Evolutionary conservation across 2,329 filamentous ascomycete genomes (phyloP).

Genomic region (Chlorencoelia australis): DNA sequence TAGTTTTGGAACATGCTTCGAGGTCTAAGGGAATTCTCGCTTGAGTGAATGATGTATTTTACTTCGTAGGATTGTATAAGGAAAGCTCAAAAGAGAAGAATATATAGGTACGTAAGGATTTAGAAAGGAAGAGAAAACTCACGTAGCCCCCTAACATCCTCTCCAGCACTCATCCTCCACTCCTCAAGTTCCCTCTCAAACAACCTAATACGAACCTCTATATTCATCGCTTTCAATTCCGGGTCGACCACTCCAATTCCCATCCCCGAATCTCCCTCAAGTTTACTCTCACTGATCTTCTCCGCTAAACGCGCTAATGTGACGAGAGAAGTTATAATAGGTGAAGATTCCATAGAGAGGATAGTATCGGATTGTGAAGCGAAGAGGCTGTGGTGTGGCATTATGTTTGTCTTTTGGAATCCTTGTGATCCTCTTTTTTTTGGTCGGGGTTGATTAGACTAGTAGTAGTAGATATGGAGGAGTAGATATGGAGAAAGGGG

Average conservation of each 20-base stretch:
- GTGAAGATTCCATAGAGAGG: slow-evolving; percentile 4
- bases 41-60: background rate
- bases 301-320: slow-evolving; percentile 17
- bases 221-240: slow-evolving; percentile 13
- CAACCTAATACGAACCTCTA: slow-evolving; percentile 19
- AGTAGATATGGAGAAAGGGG: background rate
- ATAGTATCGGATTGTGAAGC: slow-evolving; percentile 10
- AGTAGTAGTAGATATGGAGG: background rate
- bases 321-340: slow-evolving; percentile 11
- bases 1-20: no score
- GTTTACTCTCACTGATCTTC: slow-evolving; percentile 10
- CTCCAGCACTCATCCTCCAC: slow-evolving; percentile 13
- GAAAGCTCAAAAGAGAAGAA: background rate
- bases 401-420: slow-evolving; percentile 21
- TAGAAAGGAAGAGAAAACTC: slow-evolving; percentile 1
- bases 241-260: slow-evolving; percentile 3
- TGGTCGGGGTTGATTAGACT: background rate
- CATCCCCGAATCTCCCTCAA: no score
- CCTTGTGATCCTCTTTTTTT: slow-evolving; percentile 12
- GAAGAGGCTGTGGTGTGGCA: slow-evolving; percentile 19
- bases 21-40: no score
- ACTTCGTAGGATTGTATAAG: background rate
- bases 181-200: slow-evolving; percentile 19
- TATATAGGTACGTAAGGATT: no score
- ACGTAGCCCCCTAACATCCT: slow-evolving; percentile 14